phyloP scores from a whole-genome alignment of 441 rosid genomes.

The Mallotus japonicus region DNA sequence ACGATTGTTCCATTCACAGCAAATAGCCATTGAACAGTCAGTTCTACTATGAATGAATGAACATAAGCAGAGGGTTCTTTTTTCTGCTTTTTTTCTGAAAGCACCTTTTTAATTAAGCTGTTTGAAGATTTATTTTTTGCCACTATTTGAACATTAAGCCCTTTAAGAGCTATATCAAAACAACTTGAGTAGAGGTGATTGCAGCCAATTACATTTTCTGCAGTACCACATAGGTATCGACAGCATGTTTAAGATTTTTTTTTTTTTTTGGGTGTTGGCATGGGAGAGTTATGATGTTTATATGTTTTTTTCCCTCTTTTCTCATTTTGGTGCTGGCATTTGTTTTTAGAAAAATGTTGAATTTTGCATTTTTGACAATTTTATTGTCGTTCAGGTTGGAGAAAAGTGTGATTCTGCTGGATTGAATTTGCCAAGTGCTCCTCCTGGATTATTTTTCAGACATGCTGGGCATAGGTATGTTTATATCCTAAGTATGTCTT shows the following conservation, averaged over 20 bases:
- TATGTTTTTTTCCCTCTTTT: background rate
- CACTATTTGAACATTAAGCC: background rate
- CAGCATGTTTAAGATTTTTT: background rate
- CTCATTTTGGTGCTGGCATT: background rate
- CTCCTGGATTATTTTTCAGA: conserved; percentile 36
- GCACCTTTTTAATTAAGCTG: background rate
- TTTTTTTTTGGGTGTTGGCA: background rate
- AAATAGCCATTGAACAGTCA: background rate
- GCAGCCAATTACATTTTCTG: background rate
- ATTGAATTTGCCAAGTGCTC: conserved; percentile 36
- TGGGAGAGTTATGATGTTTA: background rate
- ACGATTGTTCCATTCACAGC: background rate
- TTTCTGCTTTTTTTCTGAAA: background rate
- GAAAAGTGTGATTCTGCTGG: conserved; percentile 38
- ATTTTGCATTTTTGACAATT: conserved; percentile 7
- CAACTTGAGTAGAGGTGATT: background rate
- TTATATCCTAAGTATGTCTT: background rate
- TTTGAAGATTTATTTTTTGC: background rate
- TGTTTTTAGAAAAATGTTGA: background rate
- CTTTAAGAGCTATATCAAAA: background rate
- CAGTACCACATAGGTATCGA: background rate
- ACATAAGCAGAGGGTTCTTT: background rate
- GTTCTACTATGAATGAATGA: background rate
- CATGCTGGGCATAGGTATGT: conserved; percentile 33
- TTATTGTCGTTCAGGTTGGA: conserved; percentile 38